These are phyloP conservation scores for Quercus berberidifolia DNA, from an alignment of 306 rosid species.

Conservation along the genomic window DNA sequence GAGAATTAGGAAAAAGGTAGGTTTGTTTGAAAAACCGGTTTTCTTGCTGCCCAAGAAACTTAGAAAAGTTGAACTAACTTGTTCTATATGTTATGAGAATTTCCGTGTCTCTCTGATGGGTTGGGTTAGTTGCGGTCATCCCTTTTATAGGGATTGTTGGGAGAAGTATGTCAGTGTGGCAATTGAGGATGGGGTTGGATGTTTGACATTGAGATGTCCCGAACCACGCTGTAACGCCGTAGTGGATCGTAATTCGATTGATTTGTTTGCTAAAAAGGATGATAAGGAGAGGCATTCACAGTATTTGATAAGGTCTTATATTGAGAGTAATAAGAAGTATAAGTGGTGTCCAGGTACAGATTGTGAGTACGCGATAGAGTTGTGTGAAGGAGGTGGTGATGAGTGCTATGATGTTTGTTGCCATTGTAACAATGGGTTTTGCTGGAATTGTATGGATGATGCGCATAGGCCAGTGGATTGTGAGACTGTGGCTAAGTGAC, in stretches of 20 bases:
- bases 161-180: background rate
- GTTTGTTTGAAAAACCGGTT: too few relatives aligned
- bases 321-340: background rate
- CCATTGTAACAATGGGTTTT: background rate
- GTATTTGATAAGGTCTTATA: background rate
- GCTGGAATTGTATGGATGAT: slow-evolving; percentile 10
- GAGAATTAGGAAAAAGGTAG: too few relatives aligned
- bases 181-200: background rate
- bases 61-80: too few relatives aligned
- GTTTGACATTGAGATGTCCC: background rate
- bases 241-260: slow-evolving; percentile 6
- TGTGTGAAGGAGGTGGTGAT: background rate
- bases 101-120: background rate
- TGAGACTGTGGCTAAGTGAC: too few relatives aligned
- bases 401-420: slow-evolving; percentile 5
- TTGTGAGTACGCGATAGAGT: slow-evolving; percentile 4
- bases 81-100: background rate
- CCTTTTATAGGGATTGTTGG: slow-evolving; percentile 5
- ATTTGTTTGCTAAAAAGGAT: too few relatives aligned
- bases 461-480: too few relatives aligned
- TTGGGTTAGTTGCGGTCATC: slow-evolving; percentile 8
- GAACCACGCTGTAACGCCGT: background rate
- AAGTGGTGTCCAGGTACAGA: slow-evolving; percentile 19
- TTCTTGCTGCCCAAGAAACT: too few relatives aligned
- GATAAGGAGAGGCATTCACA: too few relatives aligned